Evolutionary conservation across 1,284 basidiomycete genomes (phyloP), one percentile per base, ranked within the genome.

Genomic region (Ganoderma sinense): DNA sequence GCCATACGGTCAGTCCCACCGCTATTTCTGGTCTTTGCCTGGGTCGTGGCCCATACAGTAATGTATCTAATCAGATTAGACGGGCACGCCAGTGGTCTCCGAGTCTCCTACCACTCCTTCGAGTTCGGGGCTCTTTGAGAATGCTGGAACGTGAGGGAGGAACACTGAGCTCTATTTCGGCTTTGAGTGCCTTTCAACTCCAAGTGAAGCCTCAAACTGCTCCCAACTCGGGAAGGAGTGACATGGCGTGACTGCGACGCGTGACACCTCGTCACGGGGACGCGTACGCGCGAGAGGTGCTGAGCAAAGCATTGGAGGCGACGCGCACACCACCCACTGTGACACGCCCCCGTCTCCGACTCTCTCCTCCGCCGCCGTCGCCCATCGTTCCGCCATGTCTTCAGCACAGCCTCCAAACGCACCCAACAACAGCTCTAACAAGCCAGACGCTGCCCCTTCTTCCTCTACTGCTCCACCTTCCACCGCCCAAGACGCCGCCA

Each of bases 361-460:
- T 64, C 53, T 73, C 66, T 67, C 62, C 62, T 51, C 67, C 72
- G 68, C 60, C 64, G 40, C 69, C 71, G 39, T 40, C 45, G 23
- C 56, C 11, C 63, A 40, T 23, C 20, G 68, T 45, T 67, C 71
- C 76, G 77, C 77, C 72, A 93, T 93, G 92, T 91, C 91, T 67
- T 89, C 92, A 36, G 78, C 85, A 71, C 87, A 86, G 62, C 91
- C 90, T 40, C 89, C 87, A 6, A 80, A 80, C 71, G 87, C 85
- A 0, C 82, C 89, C 20, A 77, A 70, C 39, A 82, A 86, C 65
- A 83, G 85, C 69, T 80, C 84, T 64, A 86, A 87, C 78, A 90
- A 90, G 82, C 83, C 85, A 58, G 81, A 84, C 65, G 85, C 86
- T 23, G 64, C 72, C 20, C 75, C 75, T 1, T 71, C 78, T 1